Evolutionary conservation across 306 rosid species (phyloP).

Genomic region (Vigna unguiculata): DNA sequence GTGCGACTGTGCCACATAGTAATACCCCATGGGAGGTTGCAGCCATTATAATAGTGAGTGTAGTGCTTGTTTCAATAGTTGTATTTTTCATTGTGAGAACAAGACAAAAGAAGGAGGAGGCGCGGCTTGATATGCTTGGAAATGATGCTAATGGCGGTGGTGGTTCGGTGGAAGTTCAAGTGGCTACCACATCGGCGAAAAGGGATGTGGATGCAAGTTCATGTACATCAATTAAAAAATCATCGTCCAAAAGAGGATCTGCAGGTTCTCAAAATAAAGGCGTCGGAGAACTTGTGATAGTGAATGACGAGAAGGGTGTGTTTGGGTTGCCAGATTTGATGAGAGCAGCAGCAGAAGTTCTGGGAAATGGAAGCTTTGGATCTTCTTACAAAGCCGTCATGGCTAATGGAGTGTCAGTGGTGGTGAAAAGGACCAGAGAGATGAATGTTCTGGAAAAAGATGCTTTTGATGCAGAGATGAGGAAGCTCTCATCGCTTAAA

Average conservation of each 20-base stretch:
- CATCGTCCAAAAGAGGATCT: slow-evolving; percentile 30
- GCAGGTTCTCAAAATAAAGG: slow-evolving; percentile 32
- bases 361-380: slow-evolving; percentile 75
- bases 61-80: slow-evolving; percentile 45
- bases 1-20: not conserved
- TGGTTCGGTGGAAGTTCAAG: slow-evolving; percentile 58
- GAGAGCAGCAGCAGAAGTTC: slow-evolving; percentile 81
- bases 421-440: slow-evolving; percentile 80
- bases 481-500: slow-evolving; percentile 45
- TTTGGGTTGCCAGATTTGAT: slow-evolving; percentile 82
- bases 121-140: not conserved
- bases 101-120: slow-evolving; percentile 38
- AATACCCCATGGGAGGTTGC: slow-evolving; percentile 35
- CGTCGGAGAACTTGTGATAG: slow-evolving; percentile 56
- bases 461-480: slow-evolving; percentile 71
- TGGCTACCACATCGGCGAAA: slow-evolving; percentile 44
- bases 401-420: slow-evolving; percentile 81
- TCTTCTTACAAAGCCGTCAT: slow-evolving; percentile 85
- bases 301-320: slow-evolving; percentile 69
- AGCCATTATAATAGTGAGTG: slow-evolving; percentile 35
- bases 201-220: slow-evolving; percentile 34
- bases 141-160: not conserved
- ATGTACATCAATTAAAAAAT: not conserved
- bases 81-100: slow-evolving; percentile 39
- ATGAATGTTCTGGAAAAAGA: slow-evolving; percentile 71